Conservation (phyloP, 192 early-diverging fungal species). For the Umbelopsis vinacea region DNA sequence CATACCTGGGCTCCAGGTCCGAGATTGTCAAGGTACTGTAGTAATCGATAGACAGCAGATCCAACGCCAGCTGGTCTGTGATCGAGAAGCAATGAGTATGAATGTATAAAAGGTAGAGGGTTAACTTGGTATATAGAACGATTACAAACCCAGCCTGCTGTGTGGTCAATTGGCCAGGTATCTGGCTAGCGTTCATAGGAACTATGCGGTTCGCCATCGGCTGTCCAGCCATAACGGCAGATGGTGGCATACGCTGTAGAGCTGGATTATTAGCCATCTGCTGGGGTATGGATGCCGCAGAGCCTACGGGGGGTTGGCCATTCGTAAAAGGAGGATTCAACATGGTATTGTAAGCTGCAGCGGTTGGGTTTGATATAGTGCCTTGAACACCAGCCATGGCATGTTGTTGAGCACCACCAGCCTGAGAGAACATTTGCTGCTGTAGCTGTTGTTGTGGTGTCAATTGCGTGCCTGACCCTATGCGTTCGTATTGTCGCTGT, state of each 20-base stretch:
- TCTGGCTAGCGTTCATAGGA: neutral
- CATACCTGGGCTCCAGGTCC: slow-evolving; percentile 35
- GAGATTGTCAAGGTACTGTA: slow-evolving; percentile 36
- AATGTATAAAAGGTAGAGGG: neutral
- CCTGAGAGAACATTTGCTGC: slow-evolving; percentile 1
- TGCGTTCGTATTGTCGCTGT: neutral
- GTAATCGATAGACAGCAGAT: slow-evolving; percentile 28
- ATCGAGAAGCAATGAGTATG: neutral
- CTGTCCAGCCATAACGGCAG: slow-evolving; percentile 25
- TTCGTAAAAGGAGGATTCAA: neutral
- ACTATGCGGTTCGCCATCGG: neutral
- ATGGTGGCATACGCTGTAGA: slow-evolving; percentile 19
- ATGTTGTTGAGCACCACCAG: slow-evolving; percentile 10
- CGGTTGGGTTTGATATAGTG: neutral
- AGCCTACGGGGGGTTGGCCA: neutral
- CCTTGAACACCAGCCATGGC: neutral
- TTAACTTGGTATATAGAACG: neutral
- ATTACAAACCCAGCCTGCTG: neutral
- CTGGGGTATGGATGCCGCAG: slow-evolving; percentile 15
- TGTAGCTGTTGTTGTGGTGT: slow-evolving; percentile 13
- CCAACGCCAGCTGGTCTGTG: slow-evolving; percentile 29
- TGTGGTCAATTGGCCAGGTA: neutral
- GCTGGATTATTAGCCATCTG: slow-evolving; percentile 5
- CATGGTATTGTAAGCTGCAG: neutral
- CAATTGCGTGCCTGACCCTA: slow-evolving; percentile 21